A percentile compares a stretch with the other conserved stretches of the same genome.
Conservation (phyloP, 768 basidiomycete species). For the Cyclocybe cylindracea region DNA sequence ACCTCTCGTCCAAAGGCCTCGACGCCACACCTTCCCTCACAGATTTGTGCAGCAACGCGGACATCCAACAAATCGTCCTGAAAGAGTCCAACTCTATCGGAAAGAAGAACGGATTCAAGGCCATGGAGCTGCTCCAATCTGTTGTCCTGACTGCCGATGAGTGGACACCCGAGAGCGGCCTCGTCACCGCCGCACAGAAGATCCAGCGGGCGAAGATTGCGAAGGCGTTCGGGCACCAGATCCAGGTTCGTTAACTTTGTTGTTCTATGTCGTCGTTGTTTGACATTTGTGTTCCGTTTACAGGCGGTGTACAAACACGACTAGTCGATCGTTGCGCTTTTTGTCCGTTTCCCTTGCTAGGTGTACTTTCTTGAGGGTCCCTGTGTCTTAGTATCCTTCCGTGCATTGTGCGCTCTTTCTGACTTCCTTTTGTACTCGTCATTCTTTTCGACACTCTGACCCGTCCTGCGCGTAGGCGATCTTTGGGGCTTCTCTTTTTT, state of each 20-base stretch:
- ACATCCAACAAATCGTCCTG: conserved; percentile 62
- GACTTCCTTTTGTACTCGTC: neutral
- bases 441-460: neutral
- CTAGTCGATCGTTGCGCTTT: neutral
- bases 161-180: conserved; percentile 90
- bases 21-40: conserved; percentile 43
- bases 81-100: conserved; percentile 78
- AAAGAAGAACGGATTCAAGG: conserved; percentile 85
- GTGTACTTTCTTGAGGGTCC: neutral
- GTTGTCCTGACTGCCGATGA: conserved; percentile 82
- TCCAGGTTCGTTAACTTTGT: conserved; percentile 20
- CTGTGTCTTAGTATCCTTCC: neutral
- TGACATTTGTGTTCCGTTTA: neutral
- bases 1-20: conserved; percentile 38
- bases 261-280: neutral
- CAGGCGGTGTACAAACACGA: conserved; percentile 23
- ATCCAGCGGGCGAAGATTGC: conserved; percentile 37
- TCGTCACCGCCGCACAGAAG: conserved; percentile 63
- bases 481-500: neutral
- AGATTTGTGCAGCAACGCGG: conserved; percentile 56
- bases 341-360: neutral
- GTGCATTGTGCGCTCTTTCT: neutral
- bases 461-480: neutral
- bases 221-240: conserved; percentile 32
- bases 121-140: conserved; percentile 73